Evolutionary conservation across 345 rosid species (phyloP).

Genomic region (Combretum micranthum): DNA sequence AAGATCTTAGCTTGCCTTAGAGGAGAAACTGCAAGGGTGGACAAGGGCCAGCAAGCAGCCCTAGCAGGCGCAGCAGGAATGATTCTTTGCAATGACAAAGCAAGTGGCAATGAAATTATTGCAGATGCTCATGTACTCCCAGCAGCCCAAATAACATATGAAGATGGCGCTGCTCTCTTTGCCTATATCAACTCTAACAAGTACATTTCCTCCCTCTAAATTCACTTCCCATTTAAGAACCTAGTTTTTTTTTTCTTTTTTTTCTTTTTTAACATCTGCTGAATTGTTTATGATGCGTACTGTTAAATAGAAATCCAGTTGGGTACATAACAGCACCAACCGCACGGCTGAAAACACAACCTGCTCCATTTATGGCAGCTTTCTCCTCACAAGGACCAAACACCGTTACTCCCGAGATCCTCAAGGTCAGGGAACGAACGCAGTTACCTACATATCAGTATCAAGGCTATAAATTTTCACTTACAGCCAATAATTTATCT

Average conservation of each 20-base stretch:
- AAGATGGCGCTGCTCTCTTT: constrained; percentile 38
- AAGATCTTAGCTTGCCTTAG: constrained; percentile 52
- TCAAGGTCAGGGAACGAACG: constrained; percentile 27
- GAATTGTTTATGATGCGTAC: background rate
- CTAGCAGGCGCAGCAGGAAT: constrained; percentile 59
- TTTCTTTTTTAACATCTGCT: background rate
- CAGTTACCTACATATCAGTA: background rate
- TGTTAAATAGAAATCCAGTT: constrained; percentile 28
- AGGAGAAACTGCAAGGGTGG: constrained; percentile 35
- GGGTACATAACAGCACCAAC: constrained; percentile 36
- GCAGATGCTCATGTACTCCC: constrained; percentile 67
- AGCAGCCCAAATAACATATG: constrained; percentile 42
- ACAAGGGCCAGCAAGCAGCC: constrained; percentile 39
- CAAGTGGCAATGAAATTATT: constrained; percentile 30
- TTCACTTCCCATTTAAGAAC: too few relatives aligned
- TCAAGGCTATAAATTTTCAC: background rate
- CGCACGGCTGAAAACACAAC: constrained; percentile 16
- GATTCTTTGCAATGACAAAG: constrained; percentile 57
- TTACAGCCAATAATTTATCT: background rate
- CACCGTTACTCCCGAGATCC: constrained; percentile 45
- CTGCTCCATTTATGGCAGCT: constrained; percentile 66
- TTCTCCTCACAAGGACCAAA: constrained; percentile 73
- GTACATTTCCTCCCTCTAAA: constrained; percentile 10
- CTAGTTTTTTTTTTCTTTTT: background rate
- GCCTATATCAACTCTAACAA: constrained; percentile 32